These are phyloP conservation scores for Aureobasidium mangrovei DNA, from an alignment of 2,329 filamentous ascomycete genomes.

Conservation along the genomic window DNA sequence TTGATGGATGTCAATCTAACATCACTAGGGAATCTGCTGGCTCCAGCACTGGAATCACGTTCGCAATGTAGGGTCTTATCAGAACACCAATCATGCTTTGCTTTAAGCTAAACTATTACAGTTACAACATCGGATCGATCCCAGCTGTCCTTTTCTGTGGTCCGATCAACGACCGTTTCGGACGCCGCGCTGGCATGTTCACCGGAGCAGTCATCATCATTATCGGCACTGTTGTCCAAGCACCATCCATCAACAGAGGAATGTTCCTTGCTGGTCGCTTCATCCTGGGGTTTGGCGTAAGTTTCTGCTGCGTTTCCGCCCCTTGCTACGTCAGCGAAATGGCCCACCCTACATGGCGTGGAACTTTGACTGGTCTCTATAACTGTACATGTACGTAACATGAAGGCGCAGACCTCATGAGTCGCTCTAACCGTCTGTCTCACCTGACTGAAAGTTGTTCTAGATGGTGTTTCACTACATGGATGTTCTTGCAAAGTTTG, in stretches of 20 bases:
- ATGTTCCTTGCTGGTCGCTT: conserved; percentile 56
- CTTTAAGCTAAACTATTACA: conserved; percentile 19
- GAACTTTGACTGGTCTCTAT: conserved; percentile 51
- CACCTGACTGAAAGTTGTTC: no score
- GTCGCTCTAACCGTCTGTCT: background rate
- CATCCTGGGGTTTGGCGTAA: conserved; percentile 54
- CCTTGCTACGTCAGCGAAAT: conserved; percentile 54
- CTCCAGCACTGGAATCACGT: conserved; percentile 37
- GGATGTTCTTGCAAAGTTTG: no score
- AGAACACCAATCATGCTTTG: conserved; percentile 35
- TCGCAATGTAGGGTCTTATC: conserved; percentile 42
- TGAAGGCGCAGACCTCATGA: background rate
- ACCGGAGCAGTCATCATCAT: conserved; percentile 59
- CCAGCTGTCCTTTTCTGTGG: conserved; percentile 30
- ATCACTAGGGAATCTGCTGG: background rate
- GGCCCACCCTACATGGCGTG: conserved; percentile 52
- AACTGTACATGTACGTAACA: background rate
- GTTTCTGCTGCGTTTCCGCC: conserved; percentile 50
- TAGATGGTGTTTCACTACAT: no score
- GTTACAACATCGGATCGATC: conserved; percentile 33
- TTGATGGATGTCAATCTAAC: background rate
- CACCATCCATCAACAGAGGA: conserved; percentile 36
- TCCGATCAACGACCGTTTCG: conserved; percentile 15
- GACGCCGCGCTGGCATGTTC: conserved; percentile 30
- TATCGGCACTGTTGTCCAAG: conserved; percentile 42